These are phyloP conservation scores for Penicillium egyptiacum DNA, from an alignment of 495 filamentous ascomycete genomes.

Conservation along the genomic window DNA sequence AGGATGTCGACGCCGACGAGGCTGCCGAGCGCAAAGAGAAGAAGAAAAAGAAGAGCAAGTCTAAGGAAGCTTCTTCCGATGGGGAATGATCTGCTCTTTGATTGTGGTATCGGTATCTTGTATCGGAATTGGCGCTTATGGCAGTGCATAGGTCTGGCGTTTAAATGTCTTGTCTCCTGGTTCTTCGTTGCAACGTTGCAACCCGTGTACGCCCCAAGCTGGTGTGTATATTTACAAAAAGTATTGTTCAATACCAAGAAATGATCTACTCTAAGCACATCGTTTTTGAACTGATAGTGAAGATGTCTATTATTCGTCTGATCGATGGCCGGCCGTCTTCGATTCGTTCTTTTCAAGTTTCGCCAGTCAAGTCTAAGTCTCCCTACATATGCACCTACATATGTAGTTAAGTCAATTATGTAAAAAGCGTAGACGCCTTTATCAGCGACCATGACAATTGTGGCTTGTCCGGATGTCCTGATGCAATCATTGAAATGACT, in stretches of 20 bases:
- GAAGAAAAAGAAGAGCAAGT: slow-evolving; percentile 51
- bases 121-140: slow-evolving; percentile 35
- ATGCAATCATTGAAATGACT: no score
- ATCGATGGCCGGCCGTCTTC: no score
- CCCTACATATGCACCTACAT: no score
- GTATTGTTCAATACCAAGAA: slow-evolving; percentile 15
- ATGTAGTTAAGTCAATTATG: no score
- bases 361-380: no score
- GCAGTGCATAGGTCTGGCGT: slow-evolving; percentile 37
- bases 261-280: background rate
- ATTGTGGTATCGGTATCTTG: slow-evolving; percentile 21
- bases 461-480: no score
- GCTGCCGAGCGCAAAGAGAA: slow-evolving; percentile 43
- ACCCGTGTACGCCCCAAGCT: slow-evolving; percentile 14
- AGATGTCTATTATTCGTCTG: no score
- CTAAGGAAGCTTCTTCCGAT: slow-evolving; percentile 38
- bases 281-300: no score
- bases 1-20: slow-evolving; percentile 34
- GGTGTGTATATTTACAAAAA: slow-evolving; percentile 24
- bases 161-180: slow-evolving; percentile 22
- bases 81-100: slow-evolving; percentile 28
- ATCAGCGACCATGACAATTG: no score
- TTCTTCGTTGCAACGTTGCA: slow-evolving; percentile 15
- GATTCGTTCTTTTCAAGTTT: no score
- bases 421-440: no score